phyloP scores from a whole-genome alignment of 1,284 basidiomycete genomes.

The Trichosporon faecale region DNA sequence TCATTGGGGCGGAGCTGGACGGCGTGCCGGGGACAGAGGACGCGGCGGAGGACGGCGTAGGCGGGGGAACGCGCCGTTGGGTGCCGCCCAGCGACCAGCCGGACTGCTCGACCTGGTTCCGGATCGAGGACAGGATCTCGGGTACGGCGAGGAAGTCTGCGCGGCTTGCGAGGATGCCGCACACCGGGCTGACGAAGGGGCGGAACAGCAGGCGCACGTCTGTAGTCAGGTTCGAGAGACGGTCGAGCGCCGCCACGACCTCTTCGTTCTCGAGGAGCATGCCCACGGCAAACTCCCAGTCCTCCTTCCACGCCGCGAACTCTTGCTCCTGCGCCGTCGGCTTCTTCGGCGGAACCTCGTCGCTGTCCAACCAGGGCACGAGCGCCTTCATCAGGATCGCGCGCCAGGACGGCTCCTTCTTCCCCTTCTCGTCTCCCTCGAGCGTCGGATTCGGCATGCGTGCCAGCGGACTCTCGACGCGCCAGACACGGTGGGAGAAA shows the following conservation, averaged over 20 bases:
- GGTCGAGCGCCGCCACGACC: slow-evolving; percentile 42
- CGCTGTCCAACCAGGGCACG: slow-evolving; percentile 33
- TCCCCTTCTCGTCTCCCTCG: neutral
- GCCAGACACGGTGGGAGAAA: slow-evolving; percentile 84
- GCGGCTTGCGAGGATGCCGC: slow-evolving; percentile 25
- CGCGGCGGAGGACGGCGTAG: neutral
- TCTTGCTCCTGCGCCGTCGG: slow-evolving; percentile 4
- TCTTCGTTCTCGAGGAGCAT: slow-evolving; percentile 42
- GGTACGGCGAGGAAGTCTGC: slow-evolving; percentile 36
- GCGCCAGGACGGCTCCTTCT: slow-evolving; percentile 55
- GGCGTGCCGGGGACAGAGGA: neutral
- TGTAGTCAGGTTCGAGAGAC: slow-evolving; percentile 64
- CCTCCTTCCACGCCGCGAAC: slow-evolving; percentile 39
- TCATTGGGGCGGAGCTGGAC: neutral
- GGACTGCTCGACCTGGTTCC: slow-evolving; percentile 40
- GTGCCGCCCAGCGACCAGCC: slow-evolving; percentile 33
- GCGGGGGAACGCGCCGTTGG: slow-evolving; percentile 16
- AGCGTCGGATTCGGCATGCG: slow-evolving; percentile 34
- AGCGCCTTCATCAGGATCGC: slow-evolving; percentile 56
- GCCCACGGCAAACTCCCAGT: slow-evolving; percentile 62
- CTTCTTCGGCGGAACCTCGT: slow-evolving; percentile 51
- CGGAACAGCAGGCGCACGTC: slow-evolving; percentile 65
- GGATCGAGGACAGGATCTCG: slow-evolving; percentile 24
- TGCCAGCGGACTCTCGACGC: slow-evolving; percentile 62
- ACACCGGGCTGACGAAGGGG: slow-evolving; percentile 60